A percentile compares a stretch with the other conserved stretches of the same genome.
phyloP scores from a whole-genome alignment of 2,329 filamentous ascomycete species.

The Ciborinia camelliae region DNA sequence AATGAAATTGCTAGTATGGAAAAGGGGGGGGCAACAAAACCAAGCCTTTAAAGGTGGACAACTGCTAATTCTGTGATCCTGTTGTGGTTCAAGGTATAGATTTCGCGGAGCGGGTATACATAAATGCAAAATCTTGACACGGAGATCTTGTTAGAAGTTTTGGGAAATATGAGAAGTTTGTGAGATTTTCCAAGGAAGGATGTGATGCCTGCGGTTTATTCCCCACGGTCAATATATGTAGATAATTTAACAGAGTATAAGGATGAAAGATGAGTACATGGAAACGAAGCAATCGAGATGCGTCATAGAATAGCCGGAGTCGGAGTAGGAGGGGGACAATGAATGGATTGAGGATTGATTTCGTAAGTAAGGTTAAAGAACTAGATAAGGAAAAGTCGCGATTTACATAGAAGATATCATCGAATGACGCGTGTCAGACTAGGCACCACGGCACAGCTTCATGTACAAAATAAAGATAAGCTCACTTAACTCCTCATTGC shows the following conservation, averaged over 20 bases:
- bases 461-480: no score
- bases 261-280: no score
- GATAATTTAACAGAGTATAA: not conserved
- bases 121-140: constrained; percentile 29
- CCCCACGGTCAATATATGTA: not conserved
- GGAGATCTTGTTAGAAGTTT: constrained; percentile 28
- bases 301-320: not conserved
- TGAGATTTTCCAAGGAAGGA: not conserved
- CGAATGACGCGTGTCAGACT: no score
- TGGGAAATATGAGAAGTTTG: constrained; percentile 26
- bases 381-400: no score
- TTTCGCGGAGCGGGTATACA: not conserved
- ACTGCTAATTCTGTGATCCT: not conserved
- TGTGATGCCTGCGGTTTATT: not conserved
- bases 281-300: not conserved
- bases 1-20: constrained; percentile 19
- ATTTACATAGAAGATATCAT: no score
- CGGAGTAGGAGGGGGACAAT: not conserved
- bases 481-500: no score
- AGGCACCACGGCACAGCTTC: no score
- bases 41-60: not conserved
- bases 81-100: not conserved
- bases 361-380: no score
- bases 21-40: no score
- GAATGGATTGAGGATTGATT: no score